Evolutionary conservation across 2,329 filamentous ascomycete species (phyloP).

Genomic region (Curvularia spicifera): DNA sequence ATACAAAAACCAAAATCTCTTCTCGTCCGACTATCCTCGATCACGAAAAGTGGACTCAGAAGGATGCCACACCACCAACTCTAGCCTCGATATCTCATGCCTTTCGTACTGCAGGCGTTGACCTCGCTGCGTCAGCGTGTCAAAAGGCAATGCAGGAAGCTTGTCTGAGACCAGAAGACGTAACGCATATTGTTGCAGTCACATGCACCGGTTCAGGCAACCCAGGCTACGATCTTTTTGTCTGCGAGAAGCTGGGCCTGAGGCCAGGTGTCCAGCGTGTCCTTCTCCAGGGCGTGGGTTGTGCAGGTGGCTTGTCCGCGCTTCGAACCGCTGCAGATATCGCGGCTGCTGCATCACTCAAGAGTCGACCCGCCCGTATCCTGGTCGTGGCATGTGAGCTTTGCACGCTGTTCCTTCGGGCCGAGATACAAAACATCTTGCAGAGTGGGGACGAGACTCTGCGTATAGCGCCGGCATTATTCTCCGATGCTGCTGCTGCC

Average conservation of each 20-base stretch:
- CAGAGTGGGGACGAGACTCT: constrained; percentile 56
- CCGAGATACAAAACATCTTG: constrained; percentile 68
- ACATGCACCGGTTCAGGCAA: constrained; percentile 49
- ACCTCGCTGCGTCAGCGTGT: constrained; percentile 42
- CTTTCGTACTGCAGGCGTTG: constrained; percentile 40
- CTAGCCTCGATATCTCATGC: constrained; percentile 36
- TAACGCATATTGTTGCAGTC: constrained; percentile 50
- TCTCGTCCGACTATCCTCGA: constrained; percentile 22
- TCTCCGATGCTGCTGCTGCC: constrained; percentile 74
- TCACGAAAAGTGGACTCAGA: constrained; percentile 15
- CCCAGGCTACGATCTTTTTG: constrained; percentile 50
- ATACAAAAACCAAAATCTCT: constrained; percentile 21
- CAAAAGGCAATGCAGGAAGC: constrained; percentile 44
- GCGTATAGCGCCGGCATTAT: constrained; percentile 69
- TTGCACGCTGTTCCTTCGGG: constrained; percentile 61
- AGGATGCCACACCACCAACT: constrained; percentile 19
- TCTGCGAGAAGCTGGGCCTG: constrained; percentile 44
- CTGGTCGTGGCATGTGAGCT: constrained; percentile 69
- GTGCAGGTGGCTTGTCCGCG: constrained; percentile 49
- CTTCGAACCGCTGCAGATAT: constrained; percentile 64
- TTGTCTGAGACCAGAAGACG: constrained; percentile 23
- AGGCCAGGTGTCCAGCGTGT: constrained; percentile 40
- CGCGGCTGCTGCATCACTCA: constrained; percentile 66
- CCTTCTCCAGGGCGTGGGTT: constrained; percentile 49
- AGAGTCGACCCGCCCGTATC: constrained; percentile 66